phyloP scores from a whole-genome alignment of 768 basidiomycete genomes.

The Macrolepiota albuminosa region DNA sequence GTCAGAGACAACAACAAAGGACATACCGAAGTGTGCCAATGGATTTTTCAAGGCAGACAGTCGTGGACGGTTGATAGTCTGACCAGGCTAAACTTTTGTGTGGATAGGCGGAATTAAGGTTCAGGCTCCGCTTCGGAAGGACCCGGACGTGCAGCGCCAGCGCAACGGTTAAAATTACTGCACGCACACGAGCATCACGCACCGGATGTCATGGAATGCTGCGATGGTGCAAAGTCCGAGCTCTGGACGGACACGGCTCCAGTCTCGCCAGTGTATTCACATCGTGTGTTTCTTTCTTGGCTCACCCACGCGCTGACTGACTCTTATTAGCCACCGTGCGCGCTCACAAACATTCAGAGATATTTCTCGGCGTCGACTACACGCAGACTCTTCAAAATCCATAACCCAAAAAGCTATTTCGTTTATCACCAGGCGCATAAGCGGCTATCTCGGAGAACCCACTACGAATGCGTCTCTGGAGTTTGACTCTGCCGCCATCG shows the following conservation, averaged over 20 bases:
- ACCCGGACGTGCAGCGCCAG: slow-evolving; percentile 7
- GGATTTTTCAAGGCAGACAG: slow-evolving; percentile 90
- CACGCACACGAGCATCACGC: no score
- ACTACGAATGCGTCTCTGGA: neutral
- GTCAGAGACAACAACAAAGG: neutral
- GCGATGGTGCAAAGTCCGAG: slow-evolving; percentile 61
- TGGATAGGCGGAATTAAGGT: slow-evolving; percentile 30
- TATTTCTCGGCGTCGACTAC: neutral
- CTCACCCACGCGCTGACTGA: no score
- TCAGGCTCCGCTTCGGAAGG: slow-evolving; percentile 22
- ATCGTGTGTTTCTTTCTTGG: slow-evolving; percentile 1
- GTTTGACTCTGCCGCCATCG: neutral
- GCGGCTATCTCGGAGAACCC: neutral
- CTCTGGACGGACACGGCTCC: slow-evolving; percentile 31
- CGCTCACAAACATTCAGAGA: neutral
- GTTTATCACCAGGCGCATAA: neutral
- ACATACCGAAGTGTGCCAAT: slow-evolving; percentile 76
- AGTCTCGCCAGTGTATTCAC: slow-evolving; percentile 3
- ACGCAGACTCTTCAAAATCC: neutral
- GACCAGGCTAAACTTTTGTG: slow-evolving; percentile 24
- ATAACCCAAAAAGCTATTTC: slow-evolving; percentile 3
- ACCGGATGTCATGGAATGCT: slow-evolving; percentile 87
- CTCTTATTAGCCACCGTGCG: neutral
- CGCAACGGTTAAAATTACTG: neutral
- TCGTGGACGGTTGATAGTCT: slow-evolving; percentile 21